Base-by-base conservation (phyloP, 2,329 filamentous ascomycete genomes). In the Venturia effusa region DNA sequence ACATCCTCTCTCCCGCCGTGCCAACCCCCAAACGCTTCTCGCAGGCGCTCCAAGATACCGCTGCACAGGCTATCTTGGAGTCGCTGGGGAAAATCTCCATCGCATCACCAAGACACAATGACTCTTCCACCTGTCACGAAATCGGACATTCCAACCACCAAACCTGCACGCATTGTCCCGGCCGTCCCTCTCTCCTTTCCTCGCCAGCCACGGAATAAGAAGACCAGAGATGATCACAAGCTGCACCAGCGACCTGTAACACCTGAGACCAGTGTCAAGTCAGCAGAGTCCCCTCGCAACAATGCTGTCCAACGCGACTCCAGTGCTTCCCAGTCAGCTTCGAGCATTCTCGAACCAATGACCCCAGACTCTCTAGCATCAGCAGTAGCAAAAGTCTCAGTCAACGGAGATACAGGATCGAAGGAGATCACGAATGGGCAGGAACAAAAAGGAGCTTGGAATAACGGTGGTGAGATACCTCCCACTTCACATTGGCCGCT, bases 351-450 rank as follows among this genome's bases (percentile, higher is more conserved):
- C 30, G 39, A 51, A 7, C 43, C 60, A 37, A 62, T 62, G 60
- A 62, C 60, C 24, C 60, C 60, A 19, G 60, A 62, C 39, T 62
- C 60, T 6, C 39, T 62, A 22, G n/a, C 60, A 27, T 62, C 60
- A 22, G n/a, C 39, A 32, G 39, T 32, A n/a, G 39, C 17, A 19
- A 62, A 62, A 11, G 41, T n/a, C 10, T 27, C 27, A 22, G 13
- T 37, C 27, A 48, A 48, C 24, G 32, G 43, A 30, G 60, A 51
- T 3, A 19, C 41, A 51, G 4, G 13, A 45, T 2, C 13, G 15
- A 30, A 32, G 60, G 39, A 51, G 41, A 13, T 3, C 15, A 19
- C 22, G 24, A 17, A 37, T 43, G 60, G 30, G 32, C 40, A 51
- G 24, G 43, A 27, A 45, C n/a, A 43, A 8, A 24, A 27, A 48